Evolutionary conservation across 2,329 filamentous ascomycete species (phyloP).

Genomic region (Fusarium protoensiforme): DNA sequence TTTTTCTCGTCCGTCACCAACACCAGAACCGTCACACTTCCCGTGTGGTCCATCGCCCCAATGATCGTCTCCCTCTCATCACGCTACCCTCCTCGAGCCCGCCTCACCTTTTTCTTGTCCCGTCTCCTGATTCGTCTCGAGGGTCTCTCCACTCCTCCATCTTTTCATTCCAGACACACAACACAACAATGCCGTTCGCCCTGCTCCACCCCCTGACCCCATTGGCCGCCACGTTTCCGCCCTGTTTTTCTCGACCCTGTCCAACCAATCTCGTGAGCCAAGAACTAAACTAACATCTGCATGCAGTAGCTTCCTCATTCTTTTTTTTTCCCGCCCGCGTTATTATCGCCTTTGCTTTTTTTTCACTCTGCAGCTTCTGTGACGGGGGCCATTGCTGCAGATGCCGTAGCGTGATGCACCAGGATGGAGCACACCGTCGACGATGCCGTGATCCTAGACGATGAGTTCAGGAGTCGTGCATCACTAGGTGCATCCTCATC

Average conservation of each 20-base stretch:
- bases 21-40: constrained; percentile 16
- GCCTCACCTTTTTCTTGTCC: constrained; percentile 31
- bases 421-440: background rate
- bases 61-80: constrained; percentile 33
- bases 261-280: constrained; percentile 24
- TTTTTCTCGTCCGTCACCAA: background rate
- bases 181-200: constrained; percentile 44
- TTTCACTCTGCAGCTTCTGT: constrained; percentile 6
- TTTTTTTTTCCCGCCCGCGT: background rate
- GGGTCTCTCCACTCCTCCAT: constrained; percentile 19
- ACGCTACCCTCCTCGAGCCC: constrained; percentile 32
- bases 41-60: constrained; percentile 34
- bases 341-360: constrained; percentile 12
- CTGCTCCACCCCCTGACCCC: constrained; percentile 17
- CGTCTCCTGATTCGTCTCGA: constrained; percentile 13
- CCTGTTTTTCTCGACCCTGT: constrained; percentile 28
- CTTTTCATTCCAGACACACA: constrained; percentile 16
- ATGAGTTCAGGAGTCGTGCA: constrained; percentile 2
- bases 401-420: constrained; percentile 11
- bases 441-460: background rate
- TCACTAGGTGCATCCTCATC: background rate
- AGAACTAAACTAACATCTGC: constrained; percentile 8
- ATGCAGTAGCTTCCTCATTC: constrained; percentile 4
- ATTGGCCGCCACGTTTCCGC: constrained; percentile 39
- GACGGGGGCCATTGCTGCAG: background rate